Conservation (phyloP, 768 basidiomycete species). For the Termitomyces sp. region DNA sequence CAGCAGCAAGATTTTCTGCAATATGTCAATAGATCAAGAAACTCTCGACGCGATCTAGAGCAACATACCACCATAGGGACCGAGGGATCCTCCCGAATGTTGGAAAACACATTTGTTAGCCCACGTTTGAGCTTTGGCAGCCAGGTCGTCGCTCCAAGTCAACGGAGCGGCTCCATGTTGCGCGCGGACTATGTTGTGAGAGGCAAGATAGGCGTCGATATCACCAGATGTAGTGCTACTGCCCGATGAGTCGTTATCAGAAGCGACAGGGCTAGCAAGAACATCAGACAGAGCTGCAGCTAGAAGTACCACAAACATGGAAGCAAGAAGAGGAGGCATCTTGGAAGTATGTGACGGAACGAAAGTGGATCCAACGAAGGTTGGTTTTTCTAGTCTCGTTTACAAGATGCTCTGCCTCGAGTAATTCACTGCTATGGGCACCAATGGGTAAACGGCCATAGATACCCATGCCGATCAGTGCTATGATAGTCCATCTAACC, state of each 20-base stretch:
- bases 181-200: slow-evolving; percentile 62
- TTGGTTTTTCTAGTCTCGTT: slow-evolving; percentile 1
- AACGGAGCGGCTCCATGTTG: slow-evolving; percentile 63
- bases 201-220: slow-evolving; percentile 47
- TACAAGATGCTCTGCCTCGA: slow-evolving; percentile 5
- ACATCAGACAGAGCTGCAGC: slow-evolving; percentile 13
- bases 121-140: slow-evolving; percentile 63
- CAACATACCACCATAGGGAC: slow-evolving; percentile 56
- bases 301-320: slow-evolving; percentile 31
- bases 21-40: not conserved
- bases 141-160: slow-evolving; percentile 60
- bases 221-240: slow-evolving; percentile 37
- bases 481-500: slow-evolving; percentile 3
- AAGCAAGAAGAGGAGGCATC: slow-evolving; percentile 35
- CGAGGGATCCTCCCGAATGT: slow-evolving; percentile 67
- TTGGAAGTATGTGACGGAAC: slow-evolving; percentile 20
- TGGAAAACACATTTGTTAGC: slow-evolving; percentile 63
- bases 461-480: slow-evolving; percentile 14
- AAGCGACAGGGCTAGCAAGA: no score
- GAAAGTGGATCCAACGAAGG: slow-evolving; percentile 9
- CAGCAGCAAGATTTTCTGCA: slow-evolving; percentile 74
- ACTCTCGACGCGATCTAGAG: not conserved
- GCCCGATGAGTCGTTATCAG: slow-evolving; percentile 12
- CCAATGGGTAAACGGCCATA: no score
- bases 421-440: no score